A percentile compares a stretch with the other conserved stretches of the same genome.
Evolutionary conservation across 306 rosid species (phyloP).

Genomic region (Trifolium pratense): DNA sequence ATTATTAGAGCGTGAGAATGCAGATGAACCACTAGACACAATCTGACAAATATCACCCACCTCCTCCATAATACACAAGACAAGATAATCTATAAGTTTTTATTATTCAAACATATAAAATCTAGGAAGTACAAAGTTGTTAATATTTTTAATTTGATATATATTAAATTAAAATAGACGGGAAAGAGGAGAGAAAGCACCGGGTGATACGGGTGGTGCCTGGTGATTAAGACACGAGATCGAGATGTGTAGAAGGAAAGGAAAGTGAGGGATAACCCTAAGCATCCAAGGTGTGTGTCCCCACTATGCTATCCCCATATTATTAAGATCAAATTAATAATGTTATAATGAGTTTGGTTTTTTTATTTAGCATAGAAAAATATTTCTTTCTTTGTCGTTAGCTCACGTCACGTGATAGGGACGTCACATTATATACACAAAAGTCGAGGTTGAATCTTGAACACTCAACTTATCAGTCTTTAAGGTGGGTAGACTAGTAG

Average conservation of each 20-base stretch:
- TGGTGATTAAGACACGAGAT: conserved; percentile 46
- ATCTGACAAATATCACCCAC: conserved; percentile 26
- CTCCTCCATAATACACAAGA: conserved; percentile 15
- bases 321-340: neutral
- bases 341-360: neutral
- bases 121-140: conserved; percentile 6
- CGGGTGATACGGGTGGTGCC: conserved; percentile 41
- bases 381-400: no score
- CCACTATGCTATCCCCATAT: conserved; percentile 43
- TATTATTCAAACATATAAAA: conserved; percentile 4
- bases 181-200: neutral
- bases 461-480: no score
- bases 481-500: no score
- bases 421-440: no score
- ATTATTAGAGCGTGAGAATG: conserved; percentile 34
- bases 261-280: neutral
- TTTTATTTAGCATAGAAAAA: neutral
- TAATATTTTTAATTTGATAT: neutral
- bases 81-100: neutral
- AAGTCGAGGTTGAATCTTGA: no score
- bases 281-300: conserved; percentile 42
- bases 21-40: conserved; percentile 33
- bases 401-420: no score
- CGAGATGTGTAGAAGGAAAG: neutral
- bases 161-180: neutral